Evolutionary conservation across 148 eudicot species (phyloP).

Genomic region (Vaccinium corymbosum): DNA sequence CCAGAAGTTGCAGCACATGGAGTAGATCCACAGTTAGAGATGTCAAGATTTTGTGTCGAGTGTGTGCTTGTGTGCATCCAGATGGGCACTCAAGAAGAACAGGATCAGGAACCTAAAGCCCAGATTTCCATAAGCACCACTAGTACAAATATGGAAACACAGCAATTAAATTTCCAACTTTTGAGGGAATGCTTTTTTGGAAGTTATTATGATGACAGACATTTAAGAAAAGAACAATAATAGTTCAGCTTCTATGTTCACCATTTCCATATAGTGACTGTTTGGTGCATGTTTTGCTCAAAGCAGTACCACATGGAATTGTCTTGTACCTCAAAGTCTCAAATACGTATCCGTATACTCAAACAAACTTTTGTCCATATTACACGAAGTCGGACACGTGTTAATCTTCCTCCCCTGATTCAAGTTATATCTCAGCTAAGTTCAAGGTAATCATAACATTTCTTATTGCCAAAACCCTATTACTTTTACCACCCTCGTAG

Average conservation of each 20-base stretch:
- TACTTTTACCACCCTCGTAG: not conserved
- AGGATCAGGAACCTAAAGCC: not conserved
- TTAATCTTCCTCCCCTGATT: not conserved
- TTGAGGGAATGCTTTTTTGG: not conserved
- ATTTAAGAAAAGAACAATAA: not conserved
- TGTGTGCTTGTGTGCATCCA: not conserved
- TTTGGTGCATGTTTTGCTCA: not conserved
- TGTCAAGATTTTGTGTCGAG: not conserved
- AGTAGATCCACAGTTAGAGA: not conserved
- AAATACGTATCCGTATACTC: not conserved
- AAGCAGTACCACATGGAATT: not conserved
- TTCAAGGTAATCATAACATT: not conserved
- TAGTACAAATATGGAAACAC: not conserved
- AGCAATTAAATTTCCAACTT: not conserved
- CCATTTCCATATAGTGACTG: not conserved
- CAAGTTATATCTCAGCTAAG: not conserved
- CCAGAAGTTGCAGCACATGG: not conserved
- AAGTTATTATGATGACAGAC: not conserved
- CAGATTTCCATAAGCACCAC: not conserved
- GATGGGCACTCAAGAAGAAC: not conserved
- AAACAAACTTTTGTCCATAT: not conserved
- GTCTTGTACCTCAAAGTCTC: not conserved
- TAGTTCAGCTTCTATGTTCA: no score
- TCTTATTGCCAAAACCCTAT: not conserved
- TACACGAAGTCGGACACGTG: not conserved